Evolutionary conservation across 257 asterid species (phyloP).

Genomic region (Verbena officinalis): DNA sequence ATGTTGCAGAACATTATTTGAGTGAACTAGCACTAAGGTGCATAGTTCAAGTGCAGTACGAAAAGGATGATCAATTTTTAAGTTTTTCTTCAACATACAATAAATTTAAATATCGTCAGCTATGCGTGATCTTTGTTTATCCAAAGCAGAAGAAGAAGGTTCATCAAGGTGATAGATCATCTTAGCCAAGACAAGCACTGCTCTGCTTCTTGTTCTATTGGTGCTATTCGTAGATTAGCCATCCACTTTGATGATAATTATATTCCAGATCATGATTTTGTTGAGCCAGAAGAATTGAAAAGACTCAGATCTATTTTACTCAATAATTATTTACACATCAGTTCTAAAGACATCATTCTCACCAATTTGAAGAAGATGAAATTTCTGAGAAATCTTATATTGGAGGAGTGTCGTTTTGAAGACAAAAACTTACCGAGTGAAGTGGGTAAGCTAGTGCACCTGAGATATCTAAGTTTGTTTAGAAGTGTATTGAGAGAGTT

Average conservation of each 20-base stretch:
- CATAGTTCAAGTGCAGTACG: conserved; percentile 24
- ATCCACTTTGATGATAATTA: not conserved
- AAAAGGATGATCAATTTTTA: too few species aligned
- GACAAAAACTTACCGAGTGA: not conserved
- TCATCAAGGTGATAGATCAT: not conserved
- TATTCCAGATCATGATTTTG: too few species aligned
- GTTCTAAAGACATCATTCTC: too few species aligned
- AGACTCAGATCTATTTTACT: not conserved
- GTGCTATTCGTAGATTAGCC: not conserved
- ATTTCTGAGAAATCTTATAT: conserved; percentile 1
- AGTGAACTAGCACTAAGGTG: conserved; percentile 15
- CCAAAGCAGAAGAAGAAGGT: conserved; percentile 26
- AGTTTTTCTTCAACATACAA: too few species aligned
- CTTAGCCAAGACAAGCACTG: not conserved
- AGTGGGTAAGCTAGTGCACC: not conserved
- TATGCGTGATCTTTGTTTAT: conserved; percentile 32
- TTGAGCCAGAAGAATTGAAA: not conserved
- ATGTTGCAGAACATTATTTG: conserved; percentile 35
- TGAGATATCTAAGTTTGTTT: conserved; percentile 14
- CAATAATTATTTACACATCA: not conserved
- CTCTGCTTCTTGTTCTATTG: not conserved
- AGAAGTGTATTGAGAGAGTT: not conserved
- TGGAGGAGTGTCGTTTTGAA: not conserved
- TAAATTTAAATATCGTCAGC: conserved; percentile 1
- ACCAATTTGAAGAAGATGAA: not conserved